phyloP scores from a whole-genome alignment of 352 stramenopile species.

The Phytophthora pini region DNA sequence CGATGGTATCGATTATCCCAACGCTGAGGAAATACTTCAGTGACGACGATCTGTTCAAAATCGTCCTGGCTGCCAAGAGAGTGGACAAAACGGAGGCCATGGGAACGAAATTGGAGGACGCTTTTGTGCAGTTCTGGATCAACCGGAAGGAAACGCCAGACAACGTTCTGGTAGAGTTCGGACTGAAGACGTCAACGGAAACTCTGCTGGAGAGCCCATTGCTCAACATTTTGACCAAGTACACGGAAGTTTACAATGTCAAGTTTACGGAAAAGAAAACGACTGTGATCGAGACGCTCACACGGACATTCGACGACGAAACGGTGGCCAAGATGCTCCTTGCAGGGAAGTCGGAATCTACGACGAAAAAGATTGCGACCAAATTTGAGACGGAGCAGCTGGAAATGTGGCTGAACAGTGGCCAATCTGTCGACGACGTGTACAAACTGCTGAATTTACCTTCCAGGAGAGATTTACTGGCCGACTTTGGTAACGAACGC shows the following conservation, averaged over 20 bases:
- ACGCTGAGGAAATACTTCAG: not conserved
- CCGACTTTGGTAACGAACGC: not conserved
- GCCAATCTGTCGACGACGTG: not conserved
- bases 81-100: not conserved
- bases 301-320: not conserved
- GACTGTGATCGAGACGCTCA: constrained; percentile 3
- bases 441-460: not conserved
- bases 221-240: constrained; percentile 3
- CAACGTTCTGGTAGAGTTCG: not conserved
- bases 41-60: not conserved
- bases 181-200: not conserved
- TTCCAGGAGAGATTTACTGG: not conserved
- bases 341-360: not conserved
- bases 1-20: not conserved
- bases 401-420: not conserved
- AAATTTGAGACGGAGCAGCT: constrained; percentile 9
- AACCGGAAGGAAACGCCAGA: not conserved
- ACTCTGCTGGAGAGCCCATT: not conserved
- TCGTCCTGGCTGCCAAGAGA: not conserved
- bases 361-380: constrained; percentile 1
- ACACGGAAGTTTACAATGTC: not conserved
- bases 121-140: not conserved
- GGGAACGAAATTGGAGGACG: not conserved
- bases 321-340: not conserved
- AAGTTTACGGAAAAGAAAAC: not conserved